Base-by-base conservation (phyloP, 805 yeast species). In the Blastobotrys mokoenaii region DNA sequence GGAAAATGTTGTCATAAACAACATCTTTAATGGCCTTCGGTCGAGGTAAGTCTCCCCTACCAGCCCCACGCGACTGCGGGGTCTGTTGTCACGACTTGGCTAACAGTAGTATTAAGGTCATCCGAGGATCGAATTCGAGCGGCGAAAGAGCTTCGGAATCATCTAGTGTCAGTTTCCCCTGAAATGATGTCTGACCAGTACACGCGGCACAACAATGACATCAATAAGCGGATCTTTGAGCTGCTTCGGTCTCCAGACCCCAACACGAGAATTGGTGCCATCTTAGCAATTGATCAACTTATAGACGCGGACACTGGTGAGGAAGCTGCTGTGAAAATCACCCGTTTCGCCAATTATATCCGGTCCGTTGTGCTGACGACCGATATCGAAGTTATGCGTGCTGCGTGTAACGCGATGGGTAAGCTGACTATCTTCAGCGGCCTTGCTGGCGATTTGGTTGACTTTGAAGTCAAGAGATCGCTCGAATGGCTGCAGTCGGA, bases 401-500 rank as follows among this genome's bases (percentile, higher is more conserved):
- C 80, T 30, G 96, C 97, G 2, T 88, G 96, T 0, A 74, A 74
- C 44, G 86, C 96, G 0, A 70, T 93, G 51, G 98, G 97, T 10
- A 83, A 82, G 57, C 70, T 90, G 52, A 95, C 97, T 0, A 77
- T 80, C 4, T 90, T 95, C 0, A 95, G 95, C 22, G 93, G 95
- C 0, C 65, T 88, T 44, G 86, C 96, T 0, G 88, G 94, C 0
- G 96, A 88, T 42, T 83, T 90, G 61, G 96, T 93, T 22, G 97
- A 90, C 50, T 84, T 79, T 55, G 96, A 90, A 62, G 93, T 93
- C 7, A 85, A 83, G 58, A 73, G 84, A 41, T 86, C 96, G 34
- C 72, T 90, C 42, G 98, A 93, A 63, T 83, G 96, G 90, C 73
- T 90, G 18, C 84, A 86, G 30, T 73, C 82, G n/a, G 95, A 88